Conservation (phyloP, 202 grass and related monocot genomes). For the Tripidium arundinaceum region DNA sequence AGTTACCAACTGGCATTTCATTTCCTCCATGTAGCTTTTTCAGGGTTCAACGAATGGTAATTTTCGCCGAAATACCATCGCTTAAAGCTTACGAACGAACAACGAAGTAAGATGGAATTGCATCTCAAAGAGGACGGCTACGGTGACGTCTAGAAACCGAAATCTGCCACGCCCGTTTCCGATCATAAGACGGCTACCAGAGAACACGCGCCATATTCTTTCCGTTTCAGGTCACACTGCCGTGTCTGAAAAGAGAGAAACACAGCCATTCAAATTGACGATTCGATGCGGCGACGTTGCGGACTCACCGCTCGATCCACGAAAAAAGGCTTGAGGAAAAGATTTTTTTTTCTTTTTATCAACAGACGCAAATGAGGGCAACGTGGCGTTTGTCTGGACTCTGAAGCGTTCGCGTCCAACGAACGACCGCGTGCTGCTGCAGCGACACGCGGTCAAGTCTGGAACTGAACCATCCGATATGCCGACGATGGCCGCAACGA, state of each 20-base stretch:
- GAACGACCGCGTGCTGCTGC: conserved; percentile 4
- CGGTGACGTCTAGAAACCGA: too few relatives aligned
- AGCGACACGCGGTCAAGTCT: conserved; percentile 16
- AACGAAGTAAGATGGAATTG: neutral
- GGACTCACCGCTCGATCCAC: neutral
- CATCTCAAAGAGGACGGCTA: neutral
- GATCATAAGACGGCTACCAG: neutral
- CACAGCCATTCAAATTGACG: neutral
- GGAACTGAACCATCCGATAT: too few relatives aligned
- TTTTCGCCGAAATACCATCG: neutral
- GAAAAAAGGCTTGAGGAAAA: neutral
- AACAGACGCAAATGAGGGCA: neutral
- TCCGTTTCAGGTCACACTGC: neutral
- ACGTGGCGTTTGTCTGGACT: neutral
- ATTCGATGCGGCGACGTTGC: neutral
- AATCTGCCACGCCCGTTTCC: neutral
- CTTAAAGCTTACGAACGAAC: neutral
- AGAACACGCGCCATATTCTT: neutral
- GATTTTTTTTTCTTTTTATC: too few relatives aligned
- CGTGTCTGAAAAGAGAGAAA: neutral
- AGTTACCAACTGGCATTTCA: neutral
- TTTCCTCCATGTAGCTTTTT: neutral
- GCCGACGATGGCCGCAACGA: neutral
- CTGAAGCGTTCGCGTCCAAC: neutral
- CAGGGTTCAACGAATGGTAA: neutral